phyloP scores from a whole-genome alignment of 2,329 filamentous ascomycete species.

The Sordariomycetes sp. region DNA sequence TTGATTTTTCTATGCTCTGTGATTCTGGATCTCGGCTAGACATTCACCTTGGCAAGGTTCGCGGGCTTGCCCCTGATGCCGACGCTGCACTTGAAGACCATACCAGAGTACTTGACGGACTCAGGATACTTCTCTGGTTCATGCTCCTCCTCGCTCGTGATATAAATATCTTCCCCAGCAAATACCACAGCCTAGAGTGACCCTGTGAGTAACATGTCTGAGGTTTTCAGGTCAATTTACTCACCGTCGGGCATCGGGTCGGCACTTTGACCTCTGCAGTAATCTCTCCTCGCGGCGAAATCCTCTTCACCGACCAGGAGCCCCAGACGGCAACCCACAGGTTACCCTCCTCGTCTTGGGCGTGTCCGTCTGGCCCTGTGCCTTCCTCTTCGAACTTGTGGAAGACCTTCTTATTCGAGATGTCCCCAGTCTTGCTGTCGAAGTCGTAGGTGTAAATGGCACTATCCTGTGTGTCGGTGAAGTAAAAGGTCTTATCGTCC shows the following conservation, averaged over 20 bases:
- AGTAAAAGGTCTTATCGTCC: conserved; percentile 8
- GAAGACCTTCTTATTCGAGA: conserved; percentile 6
- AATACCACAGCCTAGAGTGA: conserved; percentile 7
- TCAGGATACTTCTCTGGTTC: conserved; percentile 10
- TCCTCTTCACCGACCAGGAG: conserved; percentile 7
- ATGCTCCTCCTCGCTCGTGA: conserved; percentile 9
- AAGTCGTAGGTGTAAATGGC: conserved; percentile 8
- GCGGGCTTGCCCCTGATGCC: conserved; percentile 5
- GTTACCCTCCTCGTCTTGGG: conserved; percentile 8
- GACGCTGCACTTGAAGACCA: conserved; percentile 10
- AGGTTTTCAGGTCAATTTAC: too few relatives aligned
- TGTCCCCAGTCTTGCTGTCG: conserved; percentile 4
- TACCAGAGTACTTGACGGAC: conserved; percentile 6
- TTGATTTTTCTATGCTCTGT: too few relatives aligned
- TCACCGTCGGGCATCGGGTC: conserved; percentile 8
- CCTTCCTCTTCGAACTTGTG: conserved; percentile 8
- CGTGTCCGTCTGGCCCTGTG: conserved; percentile 9
- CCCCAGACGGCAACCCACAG: conserved; percentile 10
- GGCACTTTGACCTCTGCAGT: conserved; percentile 8
- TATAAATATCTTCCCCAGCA: conserved; percentile 8
- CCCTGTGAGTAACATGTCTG: not conserved
- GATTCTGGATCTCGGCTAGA: not conserved
- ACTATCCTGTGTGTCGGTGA: conserved; percentile 7
- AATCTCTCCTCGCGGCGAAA: conserved; percentile 8
- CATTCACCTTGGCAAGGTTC: not conserved